Percentiles rank a stretch among this genome's conserved stretches.
Conservation (phyloP, 371 early-diverging fungal genomes). For the Choanephora cucurbitarum region DNA sequence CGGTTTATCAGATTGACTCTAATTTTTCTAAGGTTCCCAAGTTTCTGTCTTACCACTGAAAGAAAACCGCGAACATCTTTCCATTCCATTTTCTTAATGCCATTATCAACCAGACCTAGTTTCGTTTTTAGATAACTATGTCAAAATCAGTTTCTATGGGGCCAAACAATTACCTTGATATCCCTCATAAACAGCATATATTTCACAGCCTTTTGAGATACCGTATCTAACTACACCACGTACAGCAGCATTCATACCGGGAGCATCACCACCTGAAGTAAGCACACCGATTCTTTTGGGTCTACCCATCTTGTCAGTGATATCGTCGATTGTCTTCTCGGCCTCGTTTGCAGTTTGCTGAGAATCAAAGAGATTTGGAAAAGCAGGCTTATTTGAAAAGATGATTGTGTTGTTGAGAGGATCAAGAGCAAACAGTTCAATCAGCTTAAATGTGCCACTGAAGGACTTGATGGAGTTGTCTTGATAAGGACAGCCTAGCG, state of each 20-base stretch:
- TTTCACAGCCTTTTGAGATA: constrained; percentile 80
- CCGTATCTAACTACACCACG: constrained; percentile 92
- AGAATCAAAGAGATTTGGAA: constrained; percentile 24
- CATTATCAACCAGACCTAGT: constrained; percentile 91
- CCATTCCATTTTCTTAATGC: constrained; percentile 87
- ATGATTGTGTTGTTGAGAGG: constrained; percentile 73
- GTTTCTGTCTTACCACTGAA: constrained; percentile 51
- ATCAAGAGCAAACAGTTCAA: constrained; percentile 44
- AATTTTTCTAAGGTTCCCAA: too few relatives aligned
- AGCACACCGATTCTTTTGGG: constrained; percentile 82
- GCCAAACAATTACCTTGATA: constrained; percentile 77
- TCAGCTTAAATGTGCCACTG: constrained; percentile 27
- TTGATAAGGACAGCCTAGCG: constrained; percentile 20
- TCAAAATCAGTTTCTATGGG: neutral
- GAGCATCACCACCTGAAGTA: constrained; percentile 99
- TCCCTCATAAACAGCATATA: constrained; percentile 95
- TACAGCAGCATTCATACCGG: constrained; percentile 99
- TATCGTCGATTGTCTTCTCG: neutral
- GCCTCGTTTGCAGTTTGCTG: constrained; percentile 18
- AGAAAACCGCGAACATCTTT: constrained; percentile 86
- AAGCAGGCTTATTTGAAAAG: constrained; percentile 57
- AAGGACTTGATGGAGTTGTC: constrained; percentile 33
- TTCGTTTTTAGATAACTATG: constrained; percentile 30
- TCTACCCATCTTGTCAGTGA: constrained; percentile 9
- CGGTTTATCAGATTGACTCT: constrained; percentile 6